These are phyloP conservation scores for Aureobasidium sp. DNA, from an alignment of 2,329 filamentous ascomycete genomes.

Conservation along the genomic window DNA sequence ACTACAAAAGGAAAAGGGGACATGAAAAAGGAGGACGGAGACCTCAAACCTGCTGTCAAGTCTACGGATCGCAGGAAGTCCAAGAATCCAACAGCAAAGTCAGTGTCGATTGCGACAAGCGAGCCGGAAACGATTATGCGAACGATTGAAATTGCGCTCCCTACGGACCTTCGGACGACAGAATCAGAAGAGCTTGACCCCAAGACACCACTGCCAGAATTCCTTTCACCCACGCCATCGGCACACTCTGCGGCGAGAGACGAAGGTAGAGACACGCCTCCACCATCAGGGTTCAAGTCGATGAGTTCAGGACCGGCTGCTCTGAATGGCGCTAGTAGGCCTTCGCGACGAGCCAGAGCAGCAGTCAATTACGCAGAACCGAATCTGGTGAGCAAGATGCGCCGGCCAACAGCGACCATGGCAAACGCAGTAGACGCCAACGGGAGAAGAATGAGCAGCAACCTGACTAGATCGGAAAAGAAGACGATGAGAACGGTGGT, in stretches of 20 bases:
- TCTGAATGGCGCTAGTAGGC: slow-evolving; percentile 29
- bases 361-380: slow-evolving; percentile 46
- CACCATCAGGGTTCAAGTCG: slow-evolving; percentile 21
- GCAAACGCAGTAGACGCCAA: slow-evolving; percentile 36
- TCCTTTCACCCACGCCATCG: slow-evolving; percentile 40
- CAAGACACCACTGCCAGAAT: slow-evolving; percentile 28
- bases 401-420: slow-evolving; percentile 40
- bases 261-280: slow-evolving; percentile 36
- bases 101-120: slow-evolving; percentile 21
- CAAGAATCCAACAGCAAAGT: slow-evolving; percentile 9
- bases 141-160: slow-evolving; percentile 12
- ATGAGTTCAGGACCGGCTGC: slow-evolving; percentile 21
- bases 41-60: slow-evolving; percentile 16
- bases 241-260: slow-evolving; percentile 38
- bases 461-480: neutral
- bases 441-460: slow-evolving; percentile 4
- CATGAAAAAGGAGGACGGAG: slow-evolving; percentile 19
- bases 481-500: slow-evolving; percentile 17
- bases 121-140: slow-evolving; percentile 18
- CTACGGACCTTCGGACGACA: neutral
- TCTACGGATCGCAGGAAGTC: slow-evolving; percentile 17
- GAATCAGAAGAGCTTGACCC: slow-evolving; percentile 13
- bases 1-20: slow-evolving; percentile 16
- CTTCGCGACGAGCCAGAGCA: slow-evolving; percentile 39
- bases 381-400: slow-evolving; percentile 43